Evolutionary conservation across 208 protist genomes (phyloP).

Genomic region (Trypanosomatidae sp.): DNA sequence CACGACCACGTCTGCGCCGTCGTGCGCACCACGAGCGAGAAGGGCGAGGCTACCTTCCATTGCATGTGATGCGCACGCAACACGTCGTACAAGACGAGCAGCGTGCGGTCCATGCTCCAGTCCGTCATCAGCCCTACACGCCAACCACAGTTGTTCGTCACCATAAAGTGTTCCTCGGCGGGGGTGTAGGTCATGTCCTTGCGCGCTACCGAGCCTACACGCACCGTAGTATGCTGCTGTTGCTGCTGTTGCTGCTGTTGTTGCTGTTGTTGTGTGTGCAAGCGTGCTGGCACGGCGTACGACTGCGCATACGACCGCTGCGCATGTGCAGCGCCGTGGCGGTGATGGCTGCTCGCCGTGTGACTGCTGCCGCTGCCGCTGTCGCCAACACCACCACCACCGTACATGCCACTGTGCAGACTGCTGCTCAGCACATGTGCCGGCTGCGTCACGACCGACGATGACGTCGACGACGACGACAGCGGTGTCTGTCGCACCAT

Average conservation of each 20-base stretch:
- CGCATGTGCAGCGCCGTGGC: background rate
- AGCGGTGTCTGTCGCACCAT: too few relatives aligned
- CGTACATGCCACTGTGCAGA: too few relatives aligned
- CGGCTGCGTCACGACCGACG: too few relatives aligned
- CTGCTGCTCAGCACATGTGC: too few relatives aligned
- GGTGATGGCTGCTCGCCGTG: background rate
- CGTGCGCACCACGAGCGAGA: conserved; percentile 45
- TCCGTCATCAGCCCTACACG: conserved; percentile 86
- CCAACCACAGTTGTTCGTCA: conserved; percentile 75
- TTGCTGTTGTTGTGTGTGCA: background rate
- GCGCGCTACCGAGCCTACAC: conserved; percentile 62
- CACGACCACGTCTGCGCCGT: conserved; percentile 33
- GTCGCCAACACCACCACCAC: background rate
- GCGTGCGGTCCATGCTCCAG: conserved; percentile 20
- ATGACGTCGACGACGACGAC: too few relatives aligned
- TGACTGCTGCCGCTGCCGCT: background rate
- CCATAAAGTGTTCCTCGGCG: conserved; percentile 69
- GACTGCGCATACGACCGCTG: conserved; percentile 1
- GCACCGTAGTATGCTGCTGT: conserved; percentile 28
- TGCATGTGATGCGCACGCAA: conserved; percentile 53
- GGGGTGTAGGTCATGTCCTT: conserved; percentile 60
- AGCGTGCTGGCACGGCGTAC: background rate
- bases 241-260: conserved; percentile 6
- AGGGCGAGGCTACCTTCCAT: conserved; percentile 76
- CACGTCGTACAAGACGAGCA: conserved; percentile 44